Evolutionary conservation across 75 land plant genomes (phyloP), one percentile per base, ranked within the genome.

Genomic region (Pinus tabuliformis): DNA sequence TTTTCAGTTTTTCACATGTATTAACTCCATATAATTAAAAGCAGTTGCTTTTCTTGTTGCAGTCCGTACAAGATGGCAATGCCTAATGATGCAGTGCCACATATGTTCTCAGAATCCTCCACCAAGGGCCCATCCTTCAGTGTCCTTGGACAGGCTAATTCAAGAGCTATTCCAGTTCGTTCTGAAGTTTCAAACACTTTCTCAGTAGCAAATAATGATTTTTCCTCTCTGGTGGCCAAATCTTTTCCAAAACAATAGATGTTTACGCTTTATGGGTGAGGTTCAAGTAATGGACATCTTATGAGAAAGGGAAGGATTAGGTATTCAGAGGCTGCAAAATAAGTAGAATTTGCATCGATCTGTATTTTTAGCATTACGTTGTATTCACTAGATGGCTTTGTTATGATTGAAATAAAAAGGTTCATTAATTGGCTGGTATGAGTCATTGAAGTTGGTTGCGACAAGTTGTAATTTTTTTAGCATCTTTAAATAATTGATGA

Each of bases 21-120:
- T 37, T 7, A 65, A 65, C 70, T 45, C 52, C 52, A 6, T 37
- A 65, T n/a, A 36, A 39, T 33, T 63, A 63, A 16, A 18, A 11
- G 33, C 70, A 37, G 18, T 18, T 33, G 45, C 9, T 45, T 66
- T 3, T 39, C 45, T 66, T 66, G 37, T 66, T 20, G 71, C 71
- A 66, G 71, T 66, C 8, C 39, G 49, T 66, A 66, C 71, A 66
- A 39, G 12, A 39, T 39, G 49, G 71, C 71, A 20, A 66, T 66
- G 18, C 71, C 71, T 66, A 39, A 21, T 45, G 39, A 49, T 39
- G 20, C 71, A 20, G 49, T 52, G 52, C 21, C 71, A 4, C 39
- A 66, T 12, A 39, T 20, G 20, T 39, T 36, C 71, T 20, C 49
- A 66, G 71, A 39, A 39, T 20, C 71, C 39, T 66, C 49, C 8